Conservation (phyloP, 768 basidiomycete genomes). For the Tubosaeta sp. region DNA sequence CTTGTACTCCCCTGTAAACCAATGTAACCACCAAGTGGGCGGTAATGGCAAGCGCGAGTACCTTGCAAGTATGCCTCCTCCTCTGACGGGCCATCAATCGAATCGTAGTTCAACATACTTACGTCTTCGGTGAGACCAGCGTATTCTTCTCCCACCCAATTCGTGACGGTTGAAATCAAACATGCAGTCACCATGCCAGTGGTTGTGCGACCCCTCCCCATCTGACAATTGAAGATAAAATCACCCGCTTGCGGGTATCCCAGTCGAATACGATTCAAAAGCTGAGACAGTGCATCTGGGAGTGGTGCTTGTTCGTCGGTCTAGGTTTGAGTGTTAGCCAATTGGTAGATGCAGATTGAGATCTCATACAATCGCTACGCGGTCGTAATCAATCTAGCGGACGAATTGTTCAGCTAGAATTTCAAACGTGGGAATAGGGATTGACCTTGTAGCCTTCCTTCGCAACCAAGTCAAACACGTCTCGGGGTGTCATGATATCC, state of each 20-base stretch:
- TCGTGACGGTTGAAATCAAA: conserved; percentile 71
- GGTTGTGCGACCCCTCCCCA: conserved; percentile 89
- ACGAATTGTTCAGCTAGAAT: conserved; percentile 2
- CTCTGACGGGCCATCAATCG: conserved; percentile 79
- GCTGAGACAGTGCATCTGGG: conserved; percentile 76
- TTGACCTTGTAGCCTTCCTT: conserved; percentile 68
- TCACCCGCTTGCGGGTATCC: conserved; percentile 60
- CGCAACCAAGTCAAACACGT: conserved; percentile 71
- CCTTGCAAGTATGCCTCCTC: conserved; percentile 89
- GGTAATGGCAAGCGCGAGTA: conserved; percentile 21
- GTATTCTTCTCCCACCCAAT: conserved; percentile 49
- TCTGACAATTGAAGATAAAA: conserved; percentile 95
- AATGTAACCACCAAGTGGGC: background rate
- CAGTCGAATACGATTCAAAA: conserved; percentile 69
- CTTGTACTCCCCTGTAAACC: conserved; percentile 86
- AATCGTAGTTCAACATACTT: conserved; percentile 49
- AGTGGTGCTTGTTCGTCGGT: conserved; percentile 97
- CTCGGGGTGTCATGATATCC: conserved; percentile 85
- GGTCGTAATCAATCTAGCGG: conserved; percentile 72
- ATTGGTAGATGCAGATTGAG: background rate
- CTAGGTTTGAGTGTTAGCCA: conserved; percentile 37
- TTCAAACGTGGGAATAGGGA: background rate
- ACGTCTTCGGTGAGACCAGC: conserved; percentile 35
- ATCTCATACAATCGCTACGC: conserved; percentile 78
- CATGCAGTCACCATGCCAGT: conserved; percentile 94